These are phyloP conservation scores for Penicillium sumatraense DNA, from an alignment of 2,329 filamentous ascomycete species.

Conservation along the genomic window DNA sequence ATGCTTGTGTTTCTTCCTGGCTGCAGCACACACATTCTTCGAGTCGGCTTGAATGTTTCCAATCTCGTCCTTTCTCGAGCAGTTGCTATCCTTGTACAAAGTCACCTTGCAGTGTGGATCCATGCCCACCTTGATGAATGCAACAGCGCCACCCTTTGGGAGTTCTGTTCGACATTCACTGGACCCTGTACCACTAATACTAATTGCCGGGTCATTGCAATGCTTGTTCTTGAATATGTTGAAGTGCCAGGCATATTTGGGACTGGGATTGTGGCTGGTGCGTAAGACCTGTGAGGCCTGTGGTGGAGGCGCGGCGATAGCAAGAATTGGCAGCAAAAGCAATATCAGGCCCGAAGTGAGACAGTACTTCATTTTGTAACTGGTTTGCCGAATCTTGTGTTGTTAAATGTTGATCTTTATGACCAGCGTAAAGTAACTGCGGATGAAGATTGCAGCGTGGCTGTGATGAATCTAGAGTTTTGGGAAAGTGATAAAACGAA, in stretches of 20 bases:
- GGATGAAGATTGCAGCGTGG: too few species aligned
- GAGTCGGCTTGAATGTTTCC: not conserved
- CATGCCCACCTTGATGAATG: slow-evolving; percentile 1
- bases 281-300: not conserved
- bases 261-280: not conserved
- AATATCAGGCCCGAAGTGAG: too few species aligned
- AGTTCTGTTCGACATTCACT: slow-evolving; percentile 9
- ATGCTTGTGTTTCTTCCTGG: slow-evolving; percentile 7
- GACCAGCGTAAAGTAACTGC: too few species aligned
- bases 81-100: slow-evolving; percentile 14
- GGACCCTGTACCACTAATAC: slow-evolving; percentile 8
- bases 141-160: slow-evolving; percentile 1
- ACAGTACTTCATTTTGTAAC: too few species aligned
- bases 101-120: slow-evolving; percentile 13
- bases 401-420: too few species aligned
- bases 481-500: not conserved
- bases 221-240: slow-evolving; percentile 11
- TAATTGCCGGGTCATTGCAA: slow-evolving; percentile 4
- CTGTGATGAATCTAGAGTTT: not conserved
- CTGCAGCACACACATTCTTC: not conserved
- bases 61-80: slow-evolving; percentile 6
- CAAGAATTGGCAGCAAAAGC: too few species aligned
- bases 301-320: not conserved
- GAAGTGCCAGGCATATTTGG: slow-evolving; percentile 12
- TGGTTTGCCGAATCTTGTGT: too few species aligned